A percentile compares a stretch with the other conserved stretches of the same genome.
Conservation (phyloP, 169 alveolate species). For the Cryptosporidium ryanae region DNA sequence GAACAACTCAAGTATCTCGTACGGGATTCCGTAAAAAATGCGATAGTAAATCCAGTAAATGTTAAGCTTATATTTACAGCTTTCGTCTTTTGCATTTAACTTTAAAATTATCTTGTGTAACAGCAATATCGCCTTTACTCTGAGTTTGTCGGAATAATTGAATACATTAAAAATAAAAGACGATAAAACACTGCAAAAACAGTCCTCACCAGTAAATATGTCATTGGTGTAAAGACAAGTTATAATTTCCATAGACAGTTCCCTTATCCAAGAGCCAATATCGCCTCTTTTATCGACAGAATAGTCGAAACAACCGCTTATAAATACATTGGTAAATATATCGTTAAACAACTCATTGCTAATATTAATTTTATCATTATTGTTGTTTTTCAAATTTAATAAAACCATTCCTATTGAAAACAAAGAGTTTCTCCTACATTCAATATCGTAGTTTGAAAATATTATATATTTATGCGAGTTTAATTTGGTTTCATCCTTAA, state of each 20-base stretch:
- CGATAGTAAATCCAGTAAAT: slow-evolving; percentile 71
- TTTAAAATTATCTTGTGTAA: slow-evolving; percentile 2
- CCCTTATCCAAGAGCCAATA: slow-evolving; percentile 91
- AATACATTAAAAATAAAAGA: slow-evolving; percentile 58
- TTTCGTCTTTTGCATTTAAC: not conserved
- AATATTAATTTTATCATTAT: not conserved
- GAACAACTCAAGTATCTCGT: slow-evolving; percentile 30
- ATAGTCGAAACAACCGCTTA: slow-evolving; percentile 79
- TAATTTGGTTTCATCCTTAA: not conserved
- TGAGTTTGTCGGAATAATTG: slow-evolving; percentile 59
- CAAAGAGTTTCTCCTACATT: slow-evolving; percentile 69
- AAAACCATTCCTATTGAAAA: slow-evolving; percentile 39
- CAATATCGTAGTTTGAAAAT: slow-evolving; percentile 40
- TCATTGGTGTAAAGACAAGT: slow-evolving; percentile 26
- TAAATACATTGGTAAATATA: not conserved
- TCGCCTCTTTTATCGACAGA: slow-evolving; percentile 88
- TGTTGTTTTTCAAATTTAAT: not conserved
- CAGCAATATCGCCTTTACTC: slow-evolving; percentile 63
- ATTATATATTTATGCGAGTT: not conserved
- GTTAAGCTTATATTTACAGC: not conserved
- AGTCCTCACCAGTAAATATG: not conserved
- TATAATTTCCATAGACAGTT: slow-evolving; percentile 84
- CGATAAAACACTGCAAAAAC: not conserved
- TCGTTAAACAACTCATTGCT: not conserved
- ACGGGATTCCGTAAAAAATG: slow-evolving; percentile 67